Percentiles rank a stretch among this genome's conserved stretches.
Conservation (phyloP, 345 rosid genomes). For the Eucalyptus viminalis region DNA sequence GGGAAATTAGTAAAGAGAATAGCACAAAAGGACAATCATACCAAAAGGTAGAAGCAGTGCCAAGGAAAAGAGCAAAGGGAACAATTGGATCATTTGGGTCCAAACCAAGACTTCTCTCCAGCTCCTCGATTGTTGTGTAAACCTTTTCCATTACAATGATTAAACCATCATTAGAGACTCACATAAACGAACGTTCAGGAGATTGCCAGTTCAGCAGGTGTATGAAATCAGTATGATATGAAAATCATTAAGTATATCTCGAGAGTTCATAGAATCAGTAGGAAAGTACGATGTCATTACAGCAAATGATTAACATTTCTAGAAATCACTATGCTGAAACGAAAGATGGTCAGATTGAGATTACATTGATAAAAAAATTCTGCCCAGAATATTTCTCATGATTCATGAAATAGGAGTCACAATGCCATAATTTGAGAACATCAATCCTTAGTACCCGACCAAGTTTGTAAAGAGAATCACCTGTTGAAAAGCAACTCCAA, state of each 20-base stretch:
- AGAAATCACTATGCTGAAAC: neutral
- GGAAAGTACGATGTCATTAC: neutral
- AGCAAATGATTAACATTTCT: neutral
- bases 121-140: constrained; percentile 35
- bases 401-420: neutral
- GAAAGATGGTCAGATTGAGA: neutral
- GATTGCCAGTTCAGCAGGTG: neutral
- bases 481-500: constrained; percentile 60
- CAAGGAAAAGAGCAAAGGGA: constrained; percentile 50
- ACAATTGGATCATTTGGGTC: constrained; percentile 83
- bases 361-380: neutral
- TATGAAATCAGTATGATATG: neutral
- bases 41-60: constrained; percentile 72
- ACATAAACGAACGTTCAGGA: neutral
- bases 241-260: neutral
- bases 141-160: constrained; percentile 15
- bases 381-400: neutral
- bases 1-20: neutral
- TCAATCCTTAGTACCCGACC: neutral
- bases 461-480: constrained; percentile 16
- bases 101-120: constrained; percentile 71
- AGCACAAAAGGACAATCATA: constrained; percentile 31
- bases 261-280: neutral
- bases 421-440: neutral
- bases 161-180: neutral